A percentile compares a stretch with the other conserved stretches of the same genome.
Evolutionary conservation across 73 alveolate genomes (phyloP).

Genomic region (Tetrahymena elliotti): DNA sequence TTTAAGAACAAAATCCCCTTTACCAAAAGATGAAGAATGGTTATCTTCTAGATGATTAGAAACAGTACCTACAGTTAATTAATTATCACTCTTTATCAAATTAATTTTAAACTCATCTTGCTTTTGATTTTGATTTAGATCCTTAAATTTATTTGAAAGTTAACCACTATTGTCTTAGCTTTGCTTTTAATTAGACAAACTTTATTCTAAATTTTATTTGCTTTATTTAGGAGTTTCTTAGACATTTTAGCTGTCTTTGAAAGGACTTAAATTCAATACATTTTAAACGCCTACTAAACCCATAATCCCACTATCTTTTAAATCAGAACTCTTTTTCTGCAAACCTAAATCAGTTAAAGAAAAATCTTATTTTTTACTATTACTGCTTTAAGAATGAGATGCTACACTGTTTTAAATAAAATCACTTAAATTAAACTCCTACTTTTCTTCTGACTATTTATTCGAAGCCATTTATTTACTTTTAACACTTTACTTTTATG

Average conservation of each 20-base stretch:
- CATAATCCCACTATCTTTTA: background rate
- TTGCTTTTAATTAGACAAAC: background rate
- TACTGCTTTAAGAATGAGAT: background rate
- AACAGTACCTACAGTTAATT: background rate
- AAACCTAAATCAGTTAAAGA: background rate
- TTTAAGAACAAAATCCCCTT: background rate
- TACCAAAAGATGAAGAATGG: background rate
- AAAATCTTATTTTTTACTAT: background rate
- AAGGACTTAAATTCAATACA: background rate
- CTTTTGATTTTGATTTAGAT: background rate
- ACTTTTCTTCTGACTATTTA: background rate
- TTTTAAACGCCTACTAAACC: background rate
- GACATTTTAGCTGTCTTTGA: no score
- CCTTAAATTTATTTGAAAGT: background rate
- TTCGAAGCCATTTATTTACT: background rate
- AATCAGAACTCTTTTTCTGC: background rate
- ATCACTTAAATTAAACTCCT: background rate
- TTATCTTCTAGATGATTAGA: background rate
- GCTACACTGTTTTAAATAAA: background rate
- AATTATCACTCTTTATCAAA: background rate
- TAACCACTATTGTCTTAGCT: background rate
- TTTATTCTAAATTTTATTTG: background rate
- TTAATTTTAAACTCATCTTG: background rate
- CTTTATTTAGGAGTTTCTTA: background rate
- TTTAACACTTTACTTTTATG: background rate